A percentile compares a stretch with the other conserved stretches of the same genome.
phyloP scores from a whole-genome alignment of 139 green algal species.

The Chlamydomonas incerta region DNA sequence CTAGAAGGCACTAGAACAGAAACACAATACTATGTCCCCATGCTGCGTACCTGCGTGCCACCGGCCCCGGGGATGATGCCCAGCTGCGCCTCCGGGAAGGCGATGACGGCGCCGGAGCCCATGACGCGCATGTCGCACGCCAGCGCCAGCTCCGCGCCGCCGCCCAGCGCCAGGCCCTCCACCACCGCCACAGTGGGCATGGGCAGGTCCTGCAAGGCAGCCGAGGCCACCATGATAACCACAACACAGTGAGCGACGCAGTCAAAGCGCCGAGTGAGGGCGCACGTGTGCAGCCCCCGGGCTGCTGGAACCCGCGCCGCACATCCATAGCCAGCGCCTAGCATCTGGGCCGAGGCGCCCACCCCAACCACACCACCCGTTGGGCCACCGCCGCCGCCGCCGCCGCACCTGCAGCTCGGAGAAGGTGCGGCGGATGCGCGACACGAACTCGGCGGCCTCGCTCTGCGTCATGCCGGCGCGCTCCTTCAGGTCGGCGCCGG shows the following conservation, averaged over 20 bases:
- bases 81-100: constrained; percentile 78
- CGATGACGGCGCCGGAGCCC: constrained; percentile 54
- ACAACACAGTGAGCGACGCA: too few species aligned
- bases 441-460: constrained; percentile 81
- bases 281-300: too few species aligned
- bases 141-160: constrained; percentile 88
- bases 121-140: constrained; percentile 79
- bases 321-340: too few species aligned
- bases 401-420: constrained; percentile 61
- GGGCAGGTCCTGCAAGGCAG: constrained; percentile 68
- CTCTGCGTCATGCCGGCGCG: constrained; percentile 77
- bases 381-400: not conserved
- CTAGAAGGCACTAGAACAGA: too few species aligned
- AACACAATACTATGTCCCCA: too few species aligned
- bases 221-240: too few species aligned
- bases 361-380: too few species aligned
- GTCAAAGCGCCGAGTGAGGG: too few species aligned
- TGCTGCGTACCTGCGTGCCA: constrained; percentile 66
- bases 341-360: too few species aligned
- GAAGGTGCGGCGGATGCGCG: constrained; percentile 71
- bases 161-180: constrained; percentile 80
- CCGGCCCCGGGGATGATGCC: constrained; percentile 90
- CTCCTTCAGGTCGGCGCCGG: constrained; percentile 82
- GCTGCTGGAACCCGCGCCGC: too few species aligned
- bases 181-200: constrained; percentile 79